Base-by-base conservation (phyloP, 257 asterid species). In the Handroanthus guayacan region DNA sequence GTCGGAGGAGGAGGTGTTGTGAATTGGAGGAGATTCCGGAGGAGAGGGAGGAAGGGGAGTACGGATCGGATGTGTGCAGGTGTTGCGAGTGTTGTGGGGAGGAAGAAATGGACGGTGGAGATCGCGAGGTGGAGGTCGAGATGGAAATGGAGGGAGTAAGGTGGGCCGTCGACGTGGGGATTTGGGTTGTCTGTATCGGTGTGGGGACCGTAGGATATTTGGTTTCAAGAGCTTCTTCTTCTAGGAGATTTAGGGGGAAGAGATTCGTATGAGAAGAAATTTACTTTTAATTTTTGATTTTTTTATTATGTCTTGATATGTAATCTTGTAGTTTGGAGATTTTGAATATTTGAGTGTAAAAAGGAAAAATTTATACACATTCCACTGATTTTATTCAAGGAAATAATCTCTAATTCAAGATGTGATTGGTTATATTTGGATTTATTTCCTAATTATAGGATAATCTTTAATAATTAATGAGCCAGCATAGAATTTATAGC, bases 111-210 rank as follows among this genome's bases (percentile, higher is more conserved):
- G 83, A 54, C 43, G 84, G 70, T 0, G 82, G 78, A 14, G 86
- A 74, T 48, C 12, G 69, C 31, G 76, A 77, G 64, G 20, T 14
- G 69, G 77, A 54, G 76, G 65, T 54, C 73, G 83, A 69, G 20
- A 5, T 70, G 84, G 79, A 57, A 68, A 44, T 39, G 79, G 88
- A 77, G 66, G 83, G 75, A 38, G 88, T 87, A 68, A 73, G 86
- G 36, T 91, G 94, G 97, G 96, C 97, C 38, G 84, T 93, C 62
- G 98, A 91, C 69, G 90, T 88, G 52, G 97, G 97, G 74, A 85
- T 93, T 37, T 89, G 95, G 97, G 92, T 84, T 25, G 82, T 85
- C 74, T 91, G 95, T 79, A 52, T 93, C 72, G 97, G 98, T 0
- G 89, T 91, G 3, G 98, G 96, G 0, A 96, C 97, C 0, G 89